These are phyloP conservation scores for Pelargonium fulgidum DNA, from an alignment of 441 rosid species.

Conservation along the genomic window DNA sequence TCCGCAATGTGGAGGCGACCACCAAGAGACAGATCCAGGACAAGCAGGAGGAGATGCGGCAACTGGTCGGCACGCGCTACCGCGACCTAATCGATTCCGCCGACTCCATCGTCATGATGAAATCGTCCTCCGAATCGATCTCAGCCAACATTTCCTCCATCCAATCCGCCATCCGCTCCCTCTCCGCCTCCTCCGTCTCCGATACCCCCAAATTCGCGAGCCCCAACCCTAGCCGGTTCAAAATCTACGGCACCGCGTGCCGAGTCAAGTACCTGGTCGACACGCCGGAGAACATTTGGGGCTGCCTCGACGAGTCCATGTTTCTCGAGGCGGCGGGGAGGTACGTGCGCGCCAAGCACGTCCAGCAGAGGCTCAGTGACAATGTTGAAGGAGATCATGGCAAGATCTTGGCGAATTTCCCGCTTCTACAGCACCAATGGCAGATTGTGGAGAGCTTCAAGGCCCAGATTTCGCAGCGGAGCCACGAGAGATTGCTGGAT, in stretches of 20 bases:
- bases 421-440: slow-evolving; percentile 90
- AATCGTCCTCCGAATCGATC: slow-evolving; percentile 68
- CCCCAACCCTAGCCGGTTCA: slow-evolving; percentile 30
- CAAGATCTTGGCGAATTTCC: slow-evolving; percentile 62
- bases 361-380: slow-evolving; percentile 39
- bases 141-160: slow-evolving; percentile 56
- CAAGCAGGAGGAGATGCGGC: slow-evolving; percentile 90
- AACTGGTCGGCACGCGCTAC: slow-evolving; percentile 78
- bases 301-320: slow-evolving; percentile 91
- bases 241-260: slow-evolving; percentile 69
- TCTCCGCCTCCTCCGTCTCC: slow-evolving; percentile 46
- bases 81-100: slow-evolving; percentile 91
- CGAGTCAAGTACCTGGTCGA: slow-evolving; percentile 92
- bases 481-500: slow-evolving; percentile 77
- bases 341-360: slow-evolving; percentile 85
- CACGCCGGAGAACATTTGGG: slow-evolving; percentile 98
- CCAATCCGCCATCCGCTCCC: slow-evolving; percentile 50
- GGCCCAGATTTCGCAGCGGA: slow-evolving; percentile 86
- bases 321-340: slow-evolving; percentile 80
- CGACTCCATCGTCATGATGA: slow-evolving; percentile 85
- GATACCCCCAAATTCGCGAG: slow-evolving; percentile 37
- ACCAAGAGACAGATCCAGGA: slow-evolving; percentile 74
- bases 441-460: slow-evolving; percentile 97
- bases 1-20: slow-evolving; percentile 62
- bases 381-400: slow-evolving; percentile 41